phyloP scores from a whole-genome alignment of 441 rosid genomes.

The Manihot esculenta region DNA sequence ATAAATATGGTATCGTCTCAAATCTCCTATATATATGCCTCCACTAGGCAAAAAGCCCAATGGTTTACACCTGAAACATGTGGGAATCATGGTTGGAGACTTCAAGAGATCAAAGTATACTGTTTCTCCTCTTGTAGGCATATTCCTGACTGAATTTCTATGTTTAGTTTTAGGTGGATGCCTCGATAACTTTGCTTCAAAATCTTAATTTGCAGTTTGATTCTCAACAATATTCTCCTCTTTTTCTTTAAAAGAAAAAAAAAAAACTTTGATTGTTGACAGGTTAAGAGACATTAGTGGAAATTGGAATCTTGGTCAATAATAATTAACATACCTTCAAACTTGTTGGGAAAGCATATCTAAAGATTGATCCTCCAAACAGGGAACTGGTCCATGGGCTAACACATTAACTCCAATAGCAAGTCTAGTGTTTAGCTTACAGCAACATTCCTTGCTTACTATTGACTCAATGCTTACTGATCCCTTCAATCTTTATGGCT shows the following conservation, averaged over 20 bases:
- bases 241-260: no score
- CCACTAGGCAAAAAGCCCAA: background rate
- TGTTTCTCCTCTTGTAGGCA: background rate
- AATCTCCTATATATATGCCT: no score
- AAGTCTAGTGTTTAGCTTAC: no score
- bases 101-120: background rate
- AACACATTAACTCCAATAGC: no score
- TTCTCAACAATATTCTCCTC: background rate
- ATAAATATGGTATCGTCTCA: no score
- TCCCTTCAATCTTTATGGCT: no score
- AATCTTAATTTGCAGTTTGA: conserved; percentile 3
- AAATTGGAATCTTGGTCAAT: conserved; percentile 2
- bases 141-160: conserved; percentile 6
- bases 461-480: no score
- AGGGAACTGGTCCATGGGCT: no score
- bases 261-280: conserved; percentile 19
- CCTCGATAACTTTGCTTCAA: conserved; percentile 11
- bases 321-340: background rate
- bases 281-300: conserved; percentile 11
- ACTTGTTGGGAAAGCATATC: no score
- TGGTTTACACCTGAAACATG: background rate
- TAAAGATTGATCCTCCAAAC: no score
- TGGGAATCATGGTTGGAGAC: background rate
- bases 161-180: background rate
- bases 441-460: no score